Conservation (phyloP, 208 protist genomes). For the Trichomonas tenax region DNA sequence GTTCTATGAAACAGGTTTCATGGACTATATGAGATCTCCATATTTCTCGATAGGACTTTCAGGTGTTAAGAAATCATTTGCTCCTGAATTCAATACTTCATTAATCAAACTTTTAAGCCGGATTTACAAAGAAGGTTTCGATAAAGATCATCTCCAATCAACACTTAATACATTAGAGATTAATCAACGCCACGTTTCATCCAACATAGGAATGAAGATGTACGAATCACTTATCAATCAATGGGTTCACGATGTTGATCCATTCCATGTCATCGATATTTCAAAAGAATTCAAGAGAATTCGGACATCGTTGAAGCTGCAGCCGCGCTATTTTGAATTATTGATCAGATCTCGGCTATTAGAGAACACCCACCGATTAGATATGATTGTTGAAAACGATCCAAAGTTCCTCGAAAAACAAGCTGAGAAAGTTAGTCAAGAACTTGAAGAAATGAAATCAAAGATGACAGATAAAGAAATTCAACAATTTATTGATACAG, state of each 20-base stretch:
- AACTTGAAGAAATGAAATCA: not conserved
- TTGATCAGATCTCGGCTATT: not conserved
- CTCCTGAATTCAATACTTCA: not conserved
- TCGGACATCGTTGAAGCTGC: not conserved
- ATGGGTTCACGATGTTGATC: not conserved
- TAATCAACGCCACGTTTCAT: not conserved
- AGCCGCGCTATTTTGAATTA: not conserved
- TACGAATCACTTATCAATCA: not conserved
- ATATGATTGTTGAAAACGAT: not conserved
- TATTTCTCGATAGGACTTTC: conserved; percentile 22
- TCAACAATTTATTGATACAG: not conserved
- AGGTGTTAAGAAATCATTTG: not conserved
- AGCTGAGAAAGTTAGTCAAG: not conserved
- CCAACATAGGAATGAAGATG: not conserved
- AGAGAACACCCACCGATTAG: not conserved
- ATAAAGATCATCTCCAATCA: not conserved
- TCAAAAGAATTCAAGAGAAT: not conserved
- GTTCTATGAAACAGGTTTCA: not conserved
- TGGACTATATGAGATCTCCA: not conserved
- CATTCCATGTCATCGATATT: not conserved
- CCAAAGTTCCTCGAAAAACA: not conserved
- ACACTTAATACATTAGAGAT: not conserved
- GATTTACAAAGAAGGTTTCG: not conserved
- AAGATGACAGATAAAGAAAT: not conserved
- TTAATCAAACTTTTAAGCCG: not conserved